Evolutionary conservation across 2,329 filamentous ascomycete species (phyloP).

Genomic region (Dothideomycetes sp.): DNA sequence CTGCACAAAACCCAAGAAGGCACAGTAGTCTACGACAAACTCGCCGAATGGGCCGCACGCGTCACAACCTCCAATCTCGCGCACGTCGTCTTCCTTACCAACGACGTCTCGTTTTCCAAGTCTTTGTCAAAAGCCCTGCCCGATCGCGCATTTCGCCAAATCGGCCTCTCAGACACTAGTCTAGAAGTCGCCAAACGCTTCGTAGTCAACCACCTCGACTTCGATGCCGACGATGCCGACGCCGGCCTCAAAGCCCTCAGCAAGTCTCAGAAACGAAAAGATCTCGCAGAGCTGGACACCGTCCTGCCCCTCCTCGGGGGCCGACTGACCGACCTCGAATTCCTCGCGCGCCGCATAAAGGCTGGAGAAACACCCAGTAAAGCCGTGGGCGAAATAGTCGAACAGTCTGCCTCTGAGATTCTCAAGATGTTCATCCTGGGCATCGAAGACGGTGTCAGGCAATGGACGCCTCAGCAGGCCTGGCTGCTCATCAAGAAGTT

Average conservation of each 20-base stretch:
- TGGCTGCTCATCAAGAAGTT: conserved; percentile 81
- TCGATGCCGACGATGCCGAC: conserved; percentile 27
- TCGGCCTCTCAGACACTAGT: conserved; percentile 76
- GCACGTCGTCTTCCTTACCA: conserved; percentile 89
- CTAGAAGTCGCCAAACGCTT: conserved; percentile 78
- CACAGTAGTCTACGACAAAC: conserved; percentile 38
- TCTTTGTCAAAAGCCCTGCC: conserved; percentile 77
- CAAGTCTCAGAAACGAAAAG: conserved; percentile 36
- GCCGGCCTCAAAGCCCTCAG: conserved; percentile 31
- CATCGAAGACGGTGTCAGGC: conserved; percentile 44
- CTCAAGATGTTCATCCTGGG: conserved; percentile 80
- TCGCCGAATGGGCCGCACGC: conserved; percentile 74
- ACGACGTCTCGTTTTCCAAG: conserved; percentile 80
- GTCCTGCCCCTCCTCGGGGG: conserved; percentile 78
- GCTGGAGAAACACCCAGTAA: conserved; percentile 71
- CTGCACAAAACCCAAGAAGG: conserved; percentile 56
- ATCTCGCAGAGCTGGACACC: conserved; percentile 63
- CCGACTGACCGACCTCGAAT: conserved; percentile 89
- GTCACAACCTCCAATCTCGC: conserved; percentile 80
- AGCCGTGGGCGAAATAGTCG: conserved; percentile 79
- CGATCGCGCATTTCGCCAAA: conserved; percentile 78
- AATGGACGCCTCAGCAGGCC: conserved; percentile 76
- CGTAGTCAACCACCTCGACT: conserved; percentile 70
- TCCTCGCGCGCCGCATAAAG: conserved; percentile 80
- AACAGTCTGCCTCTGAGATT: conserved; percentile 80